Base-by-base conservation (phyloP, 2,329 filamentous ascomycete species). In the Fusarium sp. region DNA sequence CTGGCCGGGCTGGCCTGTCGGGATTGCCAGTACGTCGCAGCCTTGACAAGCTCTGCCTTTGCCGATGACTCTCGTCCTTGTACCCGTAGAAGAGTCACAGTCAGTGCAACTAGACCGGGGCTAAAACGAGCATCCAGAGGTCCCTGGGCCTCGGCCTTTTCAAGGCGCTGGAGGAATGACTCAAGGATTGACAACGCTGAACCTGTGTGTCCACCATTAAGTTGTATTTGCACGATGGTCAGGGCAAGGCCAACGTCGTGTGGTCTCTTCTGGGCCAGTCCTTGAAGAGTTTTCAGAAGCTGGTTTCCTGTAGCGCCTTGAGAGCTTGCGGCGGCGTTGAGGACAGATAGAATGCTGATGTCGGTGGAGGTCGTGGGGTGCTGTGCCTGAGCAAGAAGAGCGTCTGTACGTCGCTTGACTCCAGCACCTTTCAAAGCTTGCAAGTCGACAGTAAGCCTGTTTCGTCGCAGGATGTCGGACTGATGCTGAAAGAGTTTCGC, bases 171-270 rank as follows among this genome's bases (percentile, higher is more conserved):
- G 58, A 97, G 87, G 76, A 96, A 94, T 3, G 87, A 83, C 76
- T 97, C 92, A 4, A 98, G 83, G 8, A 93, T 84, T n/a, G 86
- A 83, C 37, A 94, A 87, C 7, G 95, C 95, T 6, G 91, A 89
- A 30, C 87, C 90, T 28, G 88, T 85, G 76, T 95, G 93, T 48
- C 90, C 88, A 42, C 86, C 88, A 53, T 89, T 84, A 18, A 96
- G 84, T 76, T 97, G 94, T 46, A 97, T 86, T 78, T 98, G 94
- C 12, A 95, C 86, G 59, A 93, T 87, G 12, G 93, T 94, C 41
- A 98, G 83, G 25, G 93, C 82, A 5, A 98, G 84, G 3, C 94
- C 95, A 23, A 97, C 83, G 76, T 98, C 93, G 63, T 88, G 88
- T 0, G 94, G 93, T 30, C 93, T 86, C 75, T 89, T 90, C 73